phyloP scores from a whole-genome alignment of 1,139 yeast genomes.

The Diutina sp. region DNA sequence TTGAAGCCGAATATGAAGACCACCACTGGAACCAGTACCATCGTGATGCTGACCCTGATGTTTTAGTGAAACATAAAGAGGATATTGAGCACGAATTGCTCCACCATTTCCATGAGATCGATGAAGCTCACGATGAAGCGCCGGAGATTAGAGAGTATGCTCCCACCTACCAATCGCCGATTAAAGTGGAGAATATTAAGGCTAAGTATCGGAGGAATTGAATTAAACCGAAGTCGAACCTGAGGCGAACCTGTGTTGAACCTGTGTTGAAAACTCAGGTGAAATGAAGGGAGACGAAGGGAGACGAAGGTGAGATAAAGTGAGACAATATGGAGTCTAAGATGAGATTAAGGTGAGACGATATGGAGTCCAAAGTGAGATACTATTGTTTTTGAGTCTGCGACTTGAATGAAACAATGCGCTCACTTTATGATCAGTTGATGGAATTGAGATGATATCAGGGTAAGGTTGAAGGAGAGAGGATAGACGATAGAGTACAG shows the following conservation, averaged over 20 bases:
- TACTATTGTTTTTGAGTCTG: no score
- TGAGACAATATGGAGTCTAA: no score
- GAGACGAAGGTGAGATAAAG: no score
- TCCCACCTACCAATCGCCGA: slow-evolving; percentile 17
- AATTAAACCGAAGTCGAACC: no score
- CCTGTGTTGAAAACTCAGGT: background rate
- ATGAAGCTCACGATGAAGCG: slow-evolving; percentile 45
- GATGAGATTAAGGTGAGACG: no score
- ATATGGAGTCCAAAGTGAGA: no score
- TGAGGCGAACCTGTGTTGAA: background rate
- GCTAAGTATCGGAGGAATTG: slow-evolving; percentile 17
- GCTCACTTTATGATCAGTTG: no score
- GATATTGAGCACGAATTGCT: slow-evolving; percentile 82
- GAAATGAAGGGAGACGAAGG: no score
- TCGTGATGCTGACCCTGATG: slow-evolving; percentile 71
- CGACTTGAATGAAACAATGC: no score
- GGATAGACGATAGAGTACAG: no score
- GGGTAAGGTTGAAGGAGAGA: no score
- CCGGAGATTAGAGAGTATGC: slow-evolving; percentile 27
- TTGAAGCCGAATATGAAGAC: slow-evolving; percentile 84
- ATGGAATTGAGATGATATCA: no score
- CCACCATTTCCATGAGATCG: slow-evolving; percentile 81
- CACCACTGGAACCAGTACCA: slow-evolving; percentile 93
- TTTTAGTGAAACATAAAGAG: slow-evolving; percentile 67
- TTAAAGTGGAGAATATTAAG: slow-evolving; percentile 25